These are phyloP conservation scores for Tulasnella sp. DNA, from an alignment of 768 basidiomycete genomes.

Conservation along the genomic window DNA sequence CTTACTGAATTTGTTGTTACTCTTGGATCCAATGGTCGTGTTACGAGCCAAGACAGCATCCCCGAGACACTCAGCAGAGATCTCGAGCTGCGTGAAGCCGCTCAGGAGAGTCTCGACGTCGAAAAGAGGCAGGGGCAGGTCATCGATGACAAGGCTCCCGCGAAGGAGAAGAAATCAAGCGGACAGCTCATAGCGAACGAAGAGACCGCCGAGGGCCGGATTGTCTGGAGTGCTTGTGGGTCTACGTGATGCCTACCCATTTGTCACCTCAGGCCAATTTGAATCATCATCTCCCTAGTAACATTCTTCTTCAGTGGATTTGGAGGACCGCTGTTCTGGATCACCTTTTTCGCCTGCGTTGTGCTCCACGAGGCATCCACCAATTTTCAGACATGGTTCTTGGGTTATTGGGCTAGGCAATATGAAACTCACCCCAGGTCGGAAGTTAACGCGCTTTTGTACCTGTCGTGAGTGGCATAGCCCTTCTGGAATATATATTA, in stretches of 20 bases:
- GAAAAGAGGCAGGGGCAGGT: constrained; percentile 25
- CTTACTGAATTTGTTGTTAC: constrained; percentile 49
- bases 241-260: neutral
- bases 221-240: constrained; percentile 39
- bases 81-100: constrained; percentile 26
- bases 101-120: constrained; percentile 19
- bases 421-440: constrained; percentile 18
- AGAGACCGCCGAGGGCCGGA: constrained; percentile 49
- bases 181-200: constrained; percentile 57
- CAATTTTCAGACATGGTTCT: constrained; percentile 32
- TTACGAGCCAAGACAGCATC: constrained; percentile 39
- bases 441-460: constrained; percentile 30
- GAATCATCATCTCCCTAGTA: constrained; percentile 21
- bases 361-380: constrained; percentile 20
- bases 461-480: constrained; percentile 28
- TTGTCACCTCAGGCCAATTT: neutral
- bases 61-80: constrained; percentile 37
- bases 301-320: constrained; percentile 27
- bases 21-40: constrained; percentile 41
- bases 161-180: constrained; percentile 24
- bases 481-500: constrained; percentile 34
- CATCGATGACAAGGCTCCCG: constrained; percentile 21
- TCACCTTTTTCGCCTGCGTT: constrained; percentile 19
- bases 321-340: constrained; percentile 27
- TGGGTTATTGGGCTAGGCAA: constrained; percentile 27